A percentile compares a stretch with the other conserved stretches of the same genome.
Evolutionary conservation across 805 yeast genomes (phyloP).

Genomic region (Cyberlindnera xylosilytica): DNA sequence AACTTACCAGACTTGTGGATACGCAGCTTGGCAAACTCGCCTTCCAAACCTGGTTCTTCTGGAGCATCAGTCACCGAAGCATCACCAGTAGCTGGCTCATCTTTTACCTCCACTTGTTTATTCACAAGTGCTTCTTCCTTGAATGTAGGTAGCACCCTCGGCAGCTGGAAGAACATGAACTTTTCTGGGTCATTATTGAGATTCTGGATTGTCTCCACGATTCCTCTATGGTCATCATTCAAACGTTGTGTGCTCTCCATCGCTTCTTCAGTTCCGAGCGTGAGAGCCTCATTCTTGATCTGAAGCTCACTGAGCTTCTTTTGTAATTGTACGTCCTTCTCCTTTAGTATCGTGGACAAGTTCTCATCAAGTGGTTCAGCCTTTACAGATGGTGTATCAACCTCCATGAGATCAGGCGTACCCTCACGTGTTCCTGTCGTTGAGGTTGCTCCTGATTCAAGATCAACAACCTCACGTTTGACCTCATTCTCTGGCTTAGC

Average conservation of each 20-base stretch:
- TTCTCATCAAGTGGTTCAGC: conserved; percentile 21
- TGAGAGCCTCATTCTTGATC: conserved; percentile 27
- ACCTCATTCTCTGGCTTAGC: conserved; percentile 42
- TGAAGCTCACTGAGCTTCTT: conserved; percentile 28
- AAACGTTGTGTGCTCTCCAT: conserved; percentile 34
- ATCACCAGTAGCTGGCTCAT: conserved; percentile 7
- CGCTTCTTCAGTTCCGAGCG: conserved; percentile 32
- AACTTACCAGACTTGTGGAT: conserved; percentile 82
- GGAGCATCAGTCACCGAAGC: conserved; percentile 2
- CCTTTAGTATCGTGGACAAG: conserved; percentile 18
- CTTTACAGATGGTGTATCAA: conserved; percentile 15
- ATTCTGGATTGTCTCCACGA: conserved; percentile 26
- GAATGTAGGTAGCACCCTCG: conserved; percentile 35
- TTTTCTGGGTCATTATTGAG: conserved; percentile 32
- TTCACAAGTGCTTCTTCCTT: conserved; percentile 15
- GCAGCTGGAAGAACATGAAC: conserved; percentile 38
- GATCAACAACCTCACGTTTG: conserved; percentile 9
- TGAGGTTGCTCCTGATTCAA: conserved; percentile 1
- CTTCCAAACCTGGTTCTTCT: conserved; percentile 32
- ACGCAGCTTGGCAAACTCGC: conserved; percentile 70
- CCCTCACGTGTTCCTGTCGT: conserved; percentile 26
- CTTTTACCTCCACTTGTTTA: conserved; percentile 9
- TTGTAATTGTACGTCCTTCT: conserved; percentile 28
- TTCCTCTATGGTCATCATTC: conserved; percentile 37
- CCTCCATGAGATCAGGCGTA: conserved; percentile 17